Percentiles rank a stretch among this genome's conserved stretches.
phyloP scores from a whole-genome alignment of 148 eudicot genomes.

The Gaultheria prostrata region DNA sequence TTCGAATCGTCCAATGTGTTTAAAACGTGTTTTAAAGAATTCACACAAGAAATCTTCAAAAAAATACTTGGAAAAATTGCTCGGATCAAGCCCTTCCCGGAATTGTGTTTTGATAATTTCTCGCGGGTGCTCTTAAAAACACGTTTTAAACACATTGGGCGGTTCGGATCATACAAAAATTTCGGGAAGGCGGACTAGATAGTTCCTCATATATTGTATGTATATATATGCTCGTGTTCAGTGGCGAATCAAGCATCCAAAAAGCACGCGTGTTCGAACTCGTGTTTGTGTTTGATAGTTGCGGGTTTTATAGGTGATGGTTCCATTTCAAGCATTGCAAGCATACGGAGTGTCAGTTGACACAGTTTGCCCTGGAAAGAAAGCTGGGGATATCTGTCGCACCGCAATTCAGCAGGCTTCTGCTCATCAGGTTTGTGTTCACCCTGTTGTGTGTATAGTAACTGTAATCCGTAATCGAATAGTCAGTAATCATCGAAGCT shows the following conservation, averaged over 20 bases:
- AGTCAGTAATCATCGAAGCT: neutral
- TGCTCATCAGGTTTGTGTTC: conserved; percentile 61
- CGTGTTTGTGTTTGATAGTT: neutral
- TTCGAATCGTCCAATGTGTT: too few relatives aligned
- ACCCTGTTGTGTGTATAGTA: neutral
- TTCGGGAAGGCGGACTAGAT: too few relatives aligned
- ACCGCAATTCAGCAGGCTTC: conserved; percentile 67
- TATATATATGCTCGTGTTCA: neutral
- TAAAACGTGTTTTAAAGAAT: too few relatives aligned
- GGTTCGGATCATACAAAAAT: too few relatives aligned
- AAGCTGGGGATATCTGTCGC: conserved; percentile 84
- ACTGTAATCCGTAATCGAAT: neutral
- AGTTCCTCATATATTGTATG: neutral
- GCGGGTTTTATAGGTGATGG: conserved; percentile 63
- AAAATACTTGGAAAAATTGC: too few relatives aligned
- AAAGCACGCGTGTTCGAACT: too few relatives aligned
- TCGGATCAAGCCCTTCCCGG: too few relatives aligned
- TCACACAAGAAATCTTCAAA: too few relatives aligned
- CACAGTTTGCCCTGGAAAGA: conserved; percentile 92
- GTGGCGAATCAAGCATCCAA: too few relatives aligned
- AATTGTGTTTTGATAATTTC: too few relatives aligned
- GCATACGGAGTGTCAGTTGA: conserved; percentile 85
- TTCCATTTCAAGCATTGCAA: conserved; percentile 87
- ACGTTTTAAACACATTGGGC: too few relatives aligned
- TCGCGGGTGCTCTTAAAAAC: too few relatives aligned